Evolutionary conservation across 148 eudicot species (phyloP).

Genomic region (Nepenthes mirabilis): DNA sequence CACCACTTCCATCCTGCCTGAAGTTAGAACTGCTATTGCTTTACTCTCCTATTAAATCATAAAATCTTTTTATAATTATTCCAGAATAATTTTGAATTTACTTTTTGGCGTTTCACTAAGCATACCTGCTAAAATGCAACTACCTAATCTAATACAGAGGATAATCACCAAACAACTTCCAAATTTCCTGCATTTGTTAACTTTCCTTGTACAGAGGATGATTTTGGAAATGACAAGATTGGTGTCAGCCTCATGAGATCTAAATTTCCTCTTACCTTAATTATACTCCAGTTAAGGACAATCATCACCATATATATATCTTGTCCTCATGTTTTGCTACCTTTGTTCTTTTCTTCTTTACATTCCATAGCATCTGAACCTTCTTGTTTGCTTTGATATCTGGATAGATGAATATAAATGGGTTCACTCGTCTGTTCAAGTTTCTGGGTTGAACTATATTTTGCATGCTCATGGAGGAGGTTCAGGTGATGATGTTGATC

Average conservation of each 20-base stretch:
- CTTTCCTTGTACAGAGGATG: conserved; percentile 16
- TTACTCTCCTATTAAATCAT: too few relatives aligned
- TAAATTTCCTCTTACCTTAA: conserved; percentile 5
- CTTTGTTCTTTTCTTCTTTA: neutral
- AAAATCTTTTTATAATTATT: neutral
- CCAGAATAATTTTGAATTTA: neutral
- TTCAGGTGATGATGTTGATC: conserved; percentile 10
- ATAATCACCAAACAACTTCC: conserved; percentile 27
- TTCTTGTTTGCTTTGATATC: neutral
- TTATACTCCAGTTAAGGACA: conserved; percentile 9
- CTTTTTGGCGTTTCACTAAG: neutral
- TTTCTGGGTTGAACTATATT: conserved; percentile 11
- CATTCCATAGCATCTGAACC: neutral
- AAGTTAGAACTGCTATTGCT: too few relatives aligned
- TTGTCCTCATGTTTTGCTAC: too few relatives aligned
- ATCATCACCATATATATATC: neutral
- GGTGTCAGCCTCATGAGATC: conserved; percentile 11
- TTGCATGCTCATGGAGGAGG: conserved; percentile 14
- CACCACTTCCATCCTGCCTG: too few relatives aligned
- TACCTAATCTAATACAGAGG: conserved; percentile 18
- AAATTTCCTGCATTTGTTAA: conserved; percentile 18
- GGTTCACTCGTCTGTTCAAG: conserved; percentile 2
- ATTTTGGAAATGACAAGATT: conserved; percentile 11
- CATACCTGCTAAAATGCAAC: neutral
- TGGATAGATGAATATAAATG: conserved; percentile 19